Evolutionary conservation across 192 early-diverging fungal genomes (phyloP), one percentile per base, ranked within the genome.

Genomic region (Chytriomyces confervae): DNA sequence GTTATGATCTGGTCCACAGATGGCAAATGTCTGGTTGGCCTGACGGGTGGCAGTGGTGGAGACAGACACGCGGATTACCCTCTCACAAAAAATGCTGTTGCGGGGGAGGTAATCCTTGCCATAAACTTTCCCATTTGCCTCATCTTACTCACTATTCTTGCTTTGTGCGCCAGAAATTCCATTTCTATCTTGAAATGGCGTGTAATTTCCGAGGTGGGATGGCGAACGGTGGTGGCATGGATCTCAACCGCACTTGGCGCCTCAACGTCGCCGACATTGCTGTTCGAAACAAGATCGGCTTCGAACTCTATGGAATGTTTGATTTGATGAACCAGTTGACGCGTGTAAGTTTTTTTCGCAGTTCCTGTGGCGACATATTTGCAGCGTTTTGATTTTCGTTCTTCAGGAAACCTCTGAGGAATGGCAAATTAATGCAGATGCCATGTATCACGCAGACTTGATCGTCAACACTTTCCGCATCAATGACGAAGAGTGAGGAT

Each of bases 161-260:
- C 13, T 13, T 27, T 23, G 16, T 44, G 23, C 11, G 16, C 16
- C 44, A 72, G 79, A 81, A 81, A 16, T 84, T 91, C 62, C 85
- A 93, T 51, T 87, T 97, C 63, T 97, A 92, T 79, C 78, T 98
- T 50, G 98, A 98, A 74, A 91, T 95, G 64, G 95, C 93, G 1
- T 95, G 95, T 79, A 98, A 98, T 79, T 92, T 92, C 36, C 87
- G 98, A 91, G 97, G 97, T 87, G 96, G 97, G 23, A 86, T 85
- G 48, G 95, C 93, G 27, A 80, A 86, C 18, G 84, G 82, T 78
- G 88, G 87, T 0, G 93, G 93, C 66, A 83, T 86, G 8, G 83
- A 93, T 36, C 84, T 88, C 7, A 82, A 94, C 77, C 82, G 89
- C 7, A 65, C 75, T 47, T 99, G 91, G 74, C 62, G 29, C 7